Base-by-base conservation (phyloP, 2,329 filamentous ascomycete species). In the Ascochyta rabiei region DNA sequence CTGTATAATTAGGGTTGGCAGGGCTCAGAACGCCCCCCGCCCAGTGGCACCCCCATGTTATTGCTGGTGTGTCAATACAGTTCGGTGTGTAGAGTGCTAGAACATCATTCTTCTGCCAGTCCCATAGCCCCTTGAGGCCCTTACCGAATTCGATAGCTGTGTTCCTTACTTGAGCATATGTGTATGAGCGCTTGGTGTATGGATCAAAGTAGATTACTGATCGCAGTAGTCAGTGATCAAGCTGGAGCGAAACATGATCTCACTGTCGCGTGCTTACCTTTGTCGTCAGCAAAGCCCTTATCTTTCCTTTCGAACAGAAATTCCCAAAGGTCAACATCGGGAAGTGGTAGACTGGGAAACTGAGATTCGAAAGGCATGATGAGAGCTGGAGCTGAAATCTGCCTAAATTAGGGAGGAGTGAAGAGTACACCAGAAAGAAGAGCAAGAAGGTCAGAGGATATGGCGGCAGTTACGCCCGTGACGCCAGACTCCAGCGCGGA, bases 1-100 rank as follows among this genome's bases (percentile, higher is more conserved):
- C 84, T 0, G 90, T 96, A 76, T 96, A 96, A 4, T 87, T 86
- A 18, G 93, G 92, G 70, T 97, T 97, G 2, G 91, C 92, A 0
- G 93, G 91, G n/a, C 88, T 91, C 10, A 91, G 78, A 46, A 91
- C 80, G 26, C 90, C 92, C 40, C 92, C 93, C 0, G 91, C 89
- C 89, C 91, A 97, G 61, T 89, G 85, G 9, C 86, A 82, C 24
- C 92, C 93, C 80, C 90, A 91, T 74, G 86, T 90, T 41, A 92
- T 76, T 3, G 88, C 80, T 0, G 91, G 88, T 0, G 88, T 91
- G 73, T 97, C 93, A 70, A 97, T 89, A 73, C 83, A 87, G 73
- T 98, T 97, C 24, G 92, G 90, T 3, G 90, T 88, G 79, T 89
- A 96, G 48, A 96, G 81, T 10, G 84, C 89, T 19, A 97, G 81